phyloP scores from a whole-genome alignment of 495 filamentous ascomycete genomes.

The Tuber brumale region DNA sequence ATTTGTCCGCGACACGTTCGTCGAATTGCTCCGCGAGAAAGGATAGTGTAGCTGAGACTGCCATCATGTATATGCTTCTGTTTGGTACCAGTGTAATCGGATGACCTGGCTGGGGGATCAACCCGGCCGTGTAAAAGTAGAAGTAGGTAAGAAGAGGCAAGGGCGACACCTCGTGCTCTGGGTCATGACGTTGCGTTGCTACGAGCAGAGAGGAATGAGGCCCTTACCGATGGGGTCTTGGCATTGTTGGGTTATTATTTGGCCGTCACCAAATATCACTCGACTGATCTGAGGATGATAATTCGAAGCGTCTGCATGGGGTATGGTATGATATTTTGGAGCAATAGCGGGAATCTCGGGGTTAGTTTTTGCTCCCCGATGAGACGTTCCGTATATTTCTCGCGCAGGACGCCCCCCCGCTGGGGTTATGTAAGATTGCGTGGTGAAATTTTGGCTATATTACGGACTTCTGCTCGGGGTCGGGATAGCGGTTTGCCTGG shows the following conservation, averaged over 20 bases:
- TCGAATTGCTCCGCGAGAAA: slow-evolving; percentile 26
- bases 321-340: background rate
- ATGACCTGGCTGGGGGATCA: slow-evolving; percentile 1
- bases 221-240: slow-evolving; percentile 3
- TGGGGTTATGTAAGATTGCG: background rate
- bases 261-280: background rate
- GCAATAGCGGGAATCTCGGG: background rate
- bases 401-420: background rate
- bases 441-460: background rate
- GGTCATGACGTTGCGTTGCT: slow-evolving; percentile 10
- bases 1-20: slow-evolving; percentile 21
- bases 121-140: slow-evolving; percentile 1
- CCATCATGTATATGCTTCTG: slow-evolving; percentile 17
- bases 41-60: slow-evolving; percentile 18
- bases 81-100: background rate
- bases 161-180: background rate
- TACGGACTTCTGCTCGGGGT: background rate
- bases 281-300: background rate
- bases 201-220: background rate
- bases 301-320: background rate
- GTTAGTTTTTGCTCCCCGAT: background rate
- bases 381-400: background rate
- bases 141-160: background rate
- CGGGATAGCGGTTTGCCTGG: background rate
- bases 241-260: background rate